A percentile compares a stretch with the other conserved stretches of the same genome.
phyloP scores from a whole-genome alignment of 192 early-diverging fungal genomes.

The Lunasporangiospora selenospora region DNA sequence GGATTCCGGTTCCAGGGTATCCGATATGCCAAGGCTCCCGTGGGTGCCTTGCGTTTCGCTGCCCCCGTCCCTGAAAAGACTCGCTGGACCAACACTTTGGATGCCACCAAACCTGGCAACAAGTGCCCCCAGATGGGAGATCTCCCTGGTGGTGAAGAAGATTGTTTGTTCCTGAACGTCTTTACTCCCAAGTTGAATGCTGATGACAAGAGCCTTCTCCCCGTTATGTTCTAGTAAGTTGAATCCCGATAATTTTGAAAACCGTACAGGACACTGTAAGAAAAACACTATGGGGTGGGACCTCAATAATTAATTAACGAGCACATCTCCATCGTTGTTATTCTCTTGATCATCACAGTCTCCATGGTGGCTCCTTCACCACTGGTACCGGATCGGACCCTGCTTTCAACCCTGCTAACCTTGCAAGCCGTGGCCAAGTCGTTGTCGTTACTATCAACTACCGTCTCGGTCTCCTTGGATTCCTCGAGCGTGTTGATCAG shows the following conservation, averaged over 20 bases:
- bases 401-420: conserved; percentile 46
- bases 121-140: conserved; percentile 41
- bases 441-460: conserved; percentile 48
- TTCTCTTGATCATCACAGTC: conserved; percentile 31
- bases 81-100: conserved; percentile 19
- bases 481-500: conserved; percentile 44
- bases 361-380: conserved; percentile 47
- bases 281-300: no score
- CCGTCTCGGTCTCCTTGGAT: conserved; percentile 46
- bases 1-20: conserved; percentile 50
- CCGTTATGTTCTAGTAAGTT: conserved; percentile 51
- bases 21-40: conserved; percentile 47
- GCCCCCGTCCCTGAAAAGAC: conserved; percentile 34
- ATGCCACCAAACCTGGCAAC: conserved; percentile 33
- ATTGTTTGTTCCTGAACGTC: conserved; percentile 50
- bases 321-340: background rate
- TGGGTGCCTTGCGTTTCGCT: conserved; percentile 38
- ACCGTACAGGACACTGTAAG: no score
- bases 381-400: conserved; percentile 45
- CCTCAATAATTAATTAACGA: no score
- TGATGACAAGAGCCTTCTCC: conserved; percentile 11
- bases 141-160: conserved; percentile 30
- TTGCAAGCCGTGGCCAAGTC: conserved; percentile 43
- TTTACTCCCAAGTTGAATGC: conserved; percentile 42
- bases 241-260: no score